Evolutionary conservation across 805 yeast species (phyloP).

Genomic region (Wickerhamomyces pijperi): DNA sequence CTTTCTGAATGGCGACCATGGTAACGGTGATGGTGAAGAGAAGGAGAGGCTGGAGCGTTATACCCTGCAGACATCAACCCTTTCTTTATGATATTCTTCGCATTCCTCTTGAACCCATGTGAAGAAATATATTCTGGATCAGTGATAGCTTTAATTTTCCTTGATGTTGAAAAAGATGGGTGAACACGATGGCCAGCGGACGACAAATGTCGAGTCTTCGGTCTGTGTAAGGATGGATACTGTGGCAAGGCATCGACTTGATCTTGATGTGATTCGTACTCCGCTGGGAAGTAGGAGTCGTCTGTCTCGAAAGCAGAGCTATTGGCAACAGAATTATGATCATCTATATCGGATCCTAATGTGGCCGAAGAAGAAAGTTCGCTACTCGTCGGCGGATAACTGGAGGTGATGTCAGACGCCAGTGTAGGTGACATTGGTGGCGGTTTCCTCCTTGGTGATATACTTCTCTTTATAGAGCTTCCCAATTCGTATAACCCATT

Average conservation of each 20-base stretch:
- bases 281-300: slow-evolving; percentile 1
- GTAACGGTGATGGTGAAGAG: neutral
- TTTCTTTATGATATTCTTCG: slow-evolving; percentile 15
- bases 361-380: slow-evolving; percentile 14
- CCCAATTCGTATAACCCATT: neutral
- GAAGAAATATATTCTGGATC: neutral
- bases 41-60: slow-evolving; percentile 2
- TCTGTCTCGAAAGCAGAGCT: slow-evolving; percentile 1
- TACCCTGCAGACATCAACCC: slow-evolving; percentile 11
- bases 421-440: slow-evolving; percentile 15
- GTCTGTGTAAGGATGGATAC: slow-evolving; percentile 8
- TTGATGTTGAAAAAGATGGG: neutral
- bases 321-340: no score
- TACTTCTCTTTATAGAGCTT: neutral
- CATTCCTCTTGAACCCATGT: slow-evolving; percentile 13
- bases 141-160: neutral
- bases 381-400: neutral
- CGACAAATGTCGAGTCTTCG: neutral
- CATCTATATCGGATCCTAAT: no score
- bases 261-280: neutral
- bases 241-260: slow-evolving; percentile 13
- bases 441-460: slow-evolving; percentile 11
- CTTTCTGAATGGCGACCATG: neutral
- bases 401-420: neutral
- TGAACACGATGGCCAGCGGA: neutral